Evolutionary conservation across 257 asterid genomes (phyloP).

Genomic region (Scutellaria minor): DNA sequence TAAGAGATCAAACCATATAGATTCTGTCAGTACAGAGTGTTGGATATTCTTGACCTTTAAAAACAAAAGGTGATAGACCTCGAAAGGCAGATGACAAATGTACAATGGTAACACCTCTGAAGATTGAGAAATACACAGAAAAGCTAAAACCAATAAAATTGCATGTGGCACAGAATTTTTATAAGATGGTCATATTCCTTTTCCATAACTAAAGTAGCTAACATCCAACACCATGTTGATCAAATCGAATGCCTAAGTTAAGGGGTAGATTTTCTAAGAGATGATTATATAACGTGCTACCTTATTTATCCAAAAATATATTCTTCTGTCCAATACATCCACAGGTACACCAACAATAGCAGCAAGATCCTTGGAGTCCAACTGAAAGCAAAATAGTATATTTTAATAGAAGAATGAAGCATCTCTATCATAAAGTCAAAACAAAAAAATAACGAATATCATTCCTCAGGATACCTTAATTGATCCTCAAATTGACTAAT

Average conservation of each 20-base stretch:
- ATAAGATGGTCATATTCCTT: neutral
- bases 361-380: conserved; percentile 90
- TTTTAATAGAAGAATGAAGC: conserved; percentile 11
- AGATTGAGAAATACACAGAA: neutral
- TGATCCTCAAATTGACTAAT: conserved; percentile 91
- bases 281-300: conserved; percentile 40
- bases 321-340: conserved; percentile 77
- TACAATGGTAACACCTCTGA: neutral
- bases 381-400: conserved; percentile 47
- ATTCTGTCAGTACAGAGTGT: neutral
- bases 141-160: conserved; percentile 12
- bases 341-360: conserved; percentile 81
- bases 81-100: conserved; percentile 8
- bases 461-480: conserved; percentile 55
- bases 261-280: conserved; percentile 16
- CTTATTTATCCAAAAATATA: conserved; percentile 92
- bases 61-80: neutral
- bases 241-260: neutral
- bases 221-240: conserved; percentile 24
- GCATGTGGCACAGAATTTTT: neutral
- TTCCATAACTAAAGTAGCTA: conserved; percentile 16
- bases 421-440: conserved; percentile 10
- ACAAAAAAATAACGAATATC: neutral
- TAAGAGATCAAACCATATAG: conserved; percentile 19
- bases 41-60: conserved; percentile 14